These are phyloP conservation scores for Lizanozyma gosingica DNA, from an alignment of 1,139 yeast species.

Conservation along the genomic window DNA sequence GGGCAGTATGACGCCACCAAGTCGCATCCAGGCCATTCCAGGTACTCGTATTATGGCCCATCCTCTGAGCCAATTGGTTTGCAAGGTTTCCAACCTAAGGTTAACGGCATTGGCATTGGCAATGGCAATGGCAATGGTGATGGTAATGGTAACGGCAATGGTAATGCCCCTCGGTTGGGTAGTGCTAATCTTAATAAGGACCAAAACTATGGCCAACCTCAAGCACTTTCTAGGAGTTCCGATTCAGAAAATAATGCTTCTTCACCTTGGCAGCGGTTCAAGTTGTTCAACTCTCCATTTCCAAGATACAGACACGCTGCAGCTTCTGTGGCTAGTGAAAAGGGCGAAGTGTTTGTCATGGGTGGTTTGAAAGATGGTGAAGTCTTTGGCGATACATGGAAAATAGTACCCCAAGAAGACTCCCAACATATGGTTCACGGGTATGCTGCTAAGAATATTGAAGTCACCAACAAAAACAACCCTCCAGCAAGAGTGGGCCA, in stretches of 20 bases:
- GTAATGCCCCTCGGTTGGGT: conserved; percentile 1
- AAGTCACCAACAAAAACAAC: conserved; percentile 40
- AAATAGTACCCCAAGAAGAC: conserved; percentile 40
- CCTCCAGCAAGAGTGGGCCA: conserved; percentile 98
- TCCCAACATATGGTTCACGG: conserved; percentile 18
- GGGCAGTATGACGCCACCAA: not conserved
- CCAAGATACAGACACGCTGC: conserved; percentile 95
- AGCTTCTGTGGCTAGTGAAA: conserved; percentile 63
- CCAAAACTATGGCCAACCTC: conserved; percentile 2
- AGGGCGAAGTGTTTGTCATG: conserved; percentile 80
- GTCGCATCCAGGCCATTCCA: too few relatives aligned
- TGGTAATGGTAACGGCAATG: not conserved
- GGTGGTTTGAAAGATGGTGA: conserved; percentile 92
- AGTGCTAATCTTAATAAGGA: not conserved
- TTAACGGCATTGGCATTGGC: not conserved
- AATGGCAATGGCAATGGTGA: not conserved
- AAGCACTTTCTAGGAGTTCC: conserved; percentile 1
- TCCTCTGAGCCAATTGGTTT: not conserved
- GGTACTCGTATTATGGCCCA: not conserved
- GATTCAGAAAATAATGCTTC: conserved; percentile 8
- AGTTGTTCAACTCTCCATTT: conserved; percentile 72
- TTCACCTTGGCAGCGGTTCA: conserved; percentile 74
- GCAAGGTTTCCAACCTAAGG: not conserved
- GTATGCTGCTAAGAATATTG: conserved; percentile 56
- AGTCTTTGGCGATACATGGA: conserved; percentile 95